Base-by-base conservation (phyloP, 225 moss, liverwort and hornwort genomes). In the Marchantia polymorpha region DNA sequence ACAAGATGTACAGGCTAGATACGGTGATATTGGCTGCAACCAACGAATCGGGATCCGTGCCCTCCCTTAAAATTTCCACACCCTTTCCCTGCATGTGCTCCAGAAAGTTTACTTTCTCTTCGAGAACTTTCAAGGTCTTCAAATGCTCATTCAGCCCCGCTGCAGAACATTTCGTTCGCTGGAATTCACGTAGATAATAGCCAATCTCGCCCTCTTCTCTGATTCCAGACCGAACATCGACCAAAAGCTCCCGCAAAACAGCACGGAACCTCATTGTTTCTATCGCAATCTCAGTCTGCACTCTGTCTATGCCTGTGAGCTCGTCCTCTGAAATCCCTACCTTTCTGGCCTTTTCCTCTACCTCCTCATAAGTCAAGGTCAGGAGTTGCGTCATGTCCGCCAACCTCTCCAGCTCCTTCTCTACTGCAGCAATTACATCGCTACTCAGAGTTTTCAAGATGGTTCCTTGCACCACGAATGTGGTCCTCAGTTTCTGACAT, bases 1-100 rank as follows among this genome's bases (percentile, higher is more conserved):
- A 78, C 26, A 78, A 69, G 26, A 78, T 26, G 64, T 78, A 78
- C 48, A 69, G 27, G 63, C 76, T 77, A 10, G 76, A 77, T 46
- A 77, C 76, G 7, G 20, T 39, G 15, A 77, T 48, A 77, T 63
- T 39, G 15, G 61, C 76, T 20, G 61, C 27, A 60, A 77, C 76
- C 48, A 77, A 77, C 25, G 76, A 77, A 13, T 77, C 56, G 52
- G 65, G 68, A 68, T 64, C 64, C 1, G 52, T 29, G 27, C 68
- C 68, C 16, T 78, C 65, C 52, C 52, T 47, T 67, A 69, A 56
- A 52, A 66, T 67, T n/a, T 78, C 78, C 6, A 78, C 78, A 29
- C 78, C 78, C 22, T 68, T 66, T 6, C 15, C 23, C 17, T 0
- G 52, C 58, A 78, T 66, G 53, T 65, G 26, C 23, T 78, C 68